A percentile compares a stretch with the other conserved stretches of the same genome.
Conservation (phyloP, 2,329 filamentous ascomycete species). For the Sclerotinia borealis region DNA sequence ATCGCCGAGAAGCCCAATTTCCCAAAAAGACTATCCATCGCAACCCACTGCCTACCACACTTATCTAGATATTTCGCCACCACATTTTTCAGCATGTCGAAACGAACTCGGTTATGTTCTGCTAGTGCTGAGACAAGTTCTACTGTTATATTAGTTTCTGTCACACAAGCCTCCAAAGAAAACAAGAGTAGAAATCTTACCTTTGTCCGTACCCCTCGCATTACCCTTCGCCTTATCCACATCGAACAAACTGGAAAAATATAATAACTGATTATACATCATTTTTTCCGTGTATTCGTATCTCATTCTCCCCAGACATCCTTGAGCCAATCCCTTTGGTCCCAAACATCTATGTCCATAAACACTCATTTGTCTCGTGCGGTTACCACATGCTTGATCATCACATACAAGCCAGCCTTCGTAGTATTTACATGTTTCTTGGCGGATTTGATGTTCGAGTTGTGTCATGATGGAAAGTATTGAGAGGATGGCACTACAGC, state of each 20-base stretch:
- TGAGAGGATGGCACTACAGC: conserved; percentile 59
- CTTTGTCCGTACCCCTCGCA: conserved; percentile 43
- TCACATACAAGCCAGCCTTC: conserved; percentile 88
- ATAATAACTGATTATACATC: conserved; percentile 91
- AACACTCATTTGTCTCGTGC: conserved; percentile 87
- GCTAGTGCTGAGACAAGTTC: conserved; percentile 59
- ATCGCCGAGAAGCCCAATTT: conserved; percentile 49
- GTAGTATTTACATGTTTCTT: conserved; percentile 78
- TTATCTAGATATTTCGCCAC: conserved; percentile 83
- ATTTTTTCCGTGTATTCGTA: conserved; percentile 86
- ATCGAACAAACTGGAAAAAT: conserved; percentile 80
- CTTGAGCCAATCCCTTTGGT: conserved; percentile 74
- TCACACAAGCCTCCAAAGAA: neutral
- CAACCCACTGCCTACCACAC: conserved; percentile 86
- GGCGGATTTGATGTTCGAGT: conserved; percentile 76
- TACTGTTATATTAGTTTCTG: conserved; percentile 26
- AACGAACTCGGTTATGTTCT: conserved; percentile 75
- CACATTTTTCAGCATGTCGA: conserved; percentile 67
- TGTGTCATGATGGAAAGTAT: conserved; percentile 77
- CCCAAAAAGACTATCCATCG: conserved; percentile 83
- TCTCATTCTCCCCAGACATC: conserved; percentile 80
- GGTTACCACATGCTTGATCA: conserved; percentile 77
- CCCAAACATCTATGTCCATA: conserved; percentile 88
- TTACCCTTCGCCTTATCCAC: conserved; percentile 68
- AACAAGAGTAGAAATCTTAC: conserved; percentile 19